These are phyloP conservation scores for Aspergillus hortae DNA, from an alignment of 2,329 filamentous ascomycete species.

Conservation along the genomic window DNA sequence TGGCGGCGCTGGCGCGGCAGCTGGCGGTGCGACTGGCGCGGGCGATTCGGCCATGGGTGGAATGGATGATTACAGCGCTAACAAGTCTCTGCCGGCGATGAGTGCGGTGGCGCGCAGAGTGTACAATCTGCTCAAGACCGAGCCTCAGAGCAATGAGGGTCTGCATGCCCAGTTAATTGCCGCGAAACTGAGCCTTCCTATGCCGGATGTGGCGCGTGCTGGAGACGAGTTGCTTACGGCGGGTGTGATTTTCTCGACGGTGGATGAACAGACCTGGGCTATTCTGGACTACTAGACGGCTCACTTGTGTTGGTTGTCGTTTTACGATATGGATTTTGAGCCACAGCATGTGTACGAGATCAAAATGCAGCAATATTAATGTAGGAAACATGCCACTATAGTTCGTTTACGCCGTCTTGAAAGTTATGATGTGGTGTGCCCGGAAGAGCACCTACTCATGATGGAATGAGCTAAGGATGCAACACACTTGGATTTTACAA, in stretches of 20 bases:
- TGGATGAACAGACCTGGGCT: conserved; percentile 91
- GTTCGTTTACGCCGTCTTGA: too few species aligned
- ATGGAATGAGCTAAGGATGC: too few species aligned
- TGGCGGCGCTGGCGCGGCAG: conserved; percentile 45
- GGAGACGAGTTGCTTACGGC: conserved; percentile 73
- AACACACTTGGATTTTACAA: background rate
- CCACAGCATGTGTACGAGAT: background rate
- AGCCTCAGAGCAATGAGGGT: conserved; percentile 74
- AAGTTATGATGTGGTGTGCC: background rate
- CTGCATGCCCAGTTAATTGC: conserved; percentile 77
- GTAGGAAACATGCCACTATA: too few species aligned
- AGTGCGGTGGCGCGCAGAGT: conserved; percentile 63
- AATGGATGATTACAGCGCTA: conserved; percentile 27
- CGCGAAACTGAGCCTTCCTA: conserved; percentile 59
- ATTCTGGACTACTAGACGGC: conserved; percentile 59
- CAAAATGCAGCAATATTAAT: background rate
- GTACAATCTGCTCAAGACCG: conserved; percentile 64
- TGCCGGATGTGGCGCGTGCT: conserved; percentile 69
- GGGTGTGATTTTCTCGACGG: conserved; percentile 81
- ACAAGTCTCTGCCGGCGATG: conserved; percentile 46
- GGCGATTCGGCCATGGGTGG: conserved; percentile 30
- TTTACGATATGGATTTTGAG: background rate
- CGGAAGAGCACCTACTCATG: background rate
- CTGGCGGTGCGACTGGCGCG: conserved; percentile 39
- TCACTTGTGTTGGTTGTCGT: background rate